Base-by-base conservation (phyloP, 2,329 filamentous ascomycete genomes). In the Fusarium globosum region DNA sequence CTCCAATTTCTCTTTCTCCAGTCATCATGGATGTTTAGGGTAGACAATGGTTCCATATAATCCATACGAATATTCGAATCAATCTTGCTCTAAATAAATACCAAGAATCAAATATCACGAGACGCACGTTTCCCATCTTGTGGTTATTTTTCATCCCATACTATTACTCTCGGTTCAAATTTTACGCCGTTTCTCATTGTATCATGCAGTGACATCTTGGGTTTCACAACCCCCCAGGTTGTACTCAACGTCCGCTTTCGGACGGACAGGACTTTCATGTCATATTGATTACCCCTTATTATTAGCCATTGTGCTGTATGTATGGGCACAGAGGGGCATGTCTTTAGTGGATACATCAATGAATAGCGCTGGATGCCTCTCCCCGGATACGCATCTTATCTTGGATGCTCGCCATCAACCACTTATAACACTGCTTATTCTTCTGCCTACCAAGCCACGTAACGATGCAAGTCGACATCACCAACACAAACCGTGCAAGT, bases 391-490 rank as follows among this genome's bases (percentile, higher is more conserved):
- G 26, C 20, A 26, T 42, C 8, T 21, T 28, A 45, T 26, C 14
- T 12, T n/a, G 18, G 38, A 30, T 21, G 12, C 28, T 36, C 26
- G 38, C 33, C 51, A 66, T 16, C 53, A 55, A 56, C 81, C 81
- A 82, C 80, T 80, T 64, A 78, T 21, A 61, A 66, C 42, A 30
- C 35, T 28, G 38, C 70, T 71, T 80, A 81, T 81, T 61, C 72
- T 68, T 79, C 79, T 81, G 80, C 80, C 81, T 33, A 65, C 21
- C 26, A 63, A 20, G 36, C 52, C 42, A 20, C 60, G 30, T 56
- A 48, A 41, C 20, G 36, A 57, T 30, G 23, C 18, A 59, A 43
- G 30, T 39, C 48, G 38, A 26, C 59, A 46, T 13, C 16, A 18
- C 10, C 30, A 46, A 9, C 21, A 14, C 12, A 49, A 46, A 16